A percentile compares a stretch with the other conserved stretches of the same genome.
Evolutionary conservation across 2,329 filamentous ascomycete species (phyloP).

Genomic region (Fusarium graminum): DNA sequence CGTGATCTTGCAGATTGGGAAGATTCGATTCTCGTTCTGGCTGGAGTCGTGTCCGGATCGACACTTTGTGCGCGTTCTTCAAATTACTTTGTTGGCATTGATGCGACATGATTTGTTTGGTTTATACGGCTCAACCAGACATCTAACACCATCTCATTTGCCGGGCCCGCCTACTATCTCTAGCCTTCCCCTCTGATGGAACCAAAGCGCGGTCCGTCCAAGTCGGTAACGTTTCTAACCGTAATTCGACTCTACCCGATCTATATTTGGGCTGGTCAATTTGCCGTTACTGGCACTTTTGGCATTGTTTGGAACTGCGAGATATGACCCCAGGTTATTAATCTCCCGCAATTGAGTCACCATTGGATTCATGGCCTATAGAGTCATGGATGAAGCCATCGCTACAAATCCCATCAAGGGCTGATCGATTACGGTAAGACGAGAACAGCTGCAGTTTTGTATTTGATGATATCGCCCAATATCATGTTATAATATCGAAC

Average conservation of each 20-base stretch:
- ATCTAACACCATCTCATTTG: constrained; percentile 23
- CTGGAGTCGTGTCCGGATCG: constrained; percentile 5
- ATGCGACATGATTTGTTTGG: constrained; percentile 2
- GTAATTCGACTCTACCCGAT: constrained; percentile 12
- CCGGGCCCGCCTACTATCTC: constrained; percentile 12
- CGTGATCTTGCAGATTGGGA: constrained; percentile 11
- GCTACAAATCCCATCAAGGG: constrained; percentile 21
- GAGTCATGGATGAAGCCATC: constrained; percentile 5
- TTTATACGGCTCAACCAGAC: constrained; percentile 7
- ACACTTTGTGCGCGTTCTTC: constrained; percentile 2
- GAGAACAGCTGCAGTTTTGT: too few relatives aligned
- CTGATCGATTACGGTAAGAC: constrained; percentile 12
- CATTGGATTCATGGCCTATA: constrained; percentile 4
- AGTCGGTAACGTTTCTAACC: constrained; percentile 10
- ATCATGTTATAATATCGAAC: too few relatives aligned
- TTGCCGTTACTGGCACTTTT: constrained; percentile 17
- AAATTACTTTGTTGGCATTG: constrained; percentile 2
- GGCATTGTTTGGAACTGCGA: constrained; percentile 4
- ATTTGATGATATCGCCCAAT: too few relatives aligned
- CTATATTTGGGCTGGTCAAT: constrained; percentile 25
- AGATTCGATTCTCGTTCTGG: neutral
- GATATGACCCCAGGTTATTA: constrained; percentile 12
- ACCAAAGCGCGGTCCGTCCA: constrained; percentile 9
- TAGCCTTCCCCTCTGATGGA: constrained; percentile 1
- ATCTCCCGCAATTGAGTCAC: constrained; percentile 31